Evolutionary conservation across 2,329 filamentous ascomycete species (phyloP).

Genomic region (Seiridium cupressi): DNA sequence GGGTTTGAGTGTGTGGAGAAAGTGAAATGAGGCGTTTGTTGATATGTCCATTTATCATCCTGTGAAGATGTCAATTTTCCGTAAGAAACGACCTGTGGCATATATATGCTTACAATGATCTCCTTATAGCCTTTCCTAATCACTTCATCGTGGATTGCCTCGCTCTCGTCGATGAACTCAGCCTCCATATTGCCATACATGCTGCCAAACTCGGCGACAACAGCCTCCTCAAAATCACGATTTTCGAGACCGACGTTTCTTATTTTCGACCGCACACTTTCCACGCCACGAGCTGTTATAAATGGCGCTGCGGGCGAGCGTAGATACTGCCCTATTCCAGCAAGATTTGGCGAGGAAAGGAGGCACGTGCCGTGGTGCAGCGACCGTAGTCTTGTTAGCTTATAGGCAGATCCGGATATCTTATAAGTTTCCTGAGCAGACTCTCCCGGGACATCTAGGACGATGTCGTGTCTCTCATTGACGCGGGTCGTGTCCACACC

Average conservation of each 20-base stretch:
- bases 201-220: slow-evolving; percentile 61
- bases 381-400: slow-evolving; percentile 76
- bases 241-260: slow-evolving; percentile 67
- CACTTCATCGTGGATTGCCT: slow-evolving; percentile 43
- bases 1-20: slow-evolving; percentile 62
- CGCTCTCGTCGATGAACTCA: slow-evolving; percentile 44
- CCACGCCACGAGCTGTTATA: slow-evolving; percentile 81
- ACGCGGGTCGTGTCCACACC: slow-evolving; percentile 64
- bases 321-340: slow-evolving; percentile 66
- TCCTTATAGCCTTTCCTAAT: slow-evolving; percentile 63
- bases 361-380: slow-evolving; percentile 94
- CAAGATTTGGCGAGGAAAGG: slow-evolving; percentile 72
- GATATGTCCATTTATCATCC: slow-evolving; percentile 74
- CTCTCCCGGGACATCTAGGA: slow-evolving; percentile 35
- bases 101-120: slow-evolving; percentile 48
- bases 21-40: slow-evolving; percentile 81
- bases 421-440: slow-evolving; percentile 55
- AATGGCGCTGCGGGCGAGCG: slow-evolving; percentile 74
- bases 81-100: background rate
- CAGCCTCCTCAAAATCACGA: slow-evolving; percentile 49
- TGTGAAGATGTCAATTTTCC: slow-evolving; percentile 22
- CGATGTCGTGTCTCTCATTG: slow-evolving; percentile 91
- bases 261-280: slow-evolving; percentile 84
- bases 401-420: slow-evolving; percentile 92
- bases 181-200: slow-evolving; percentile 58